phyloP scores from a whole-genome alignment of 768 basidiomycete species.

The Nidula microcarpa region DNA sequence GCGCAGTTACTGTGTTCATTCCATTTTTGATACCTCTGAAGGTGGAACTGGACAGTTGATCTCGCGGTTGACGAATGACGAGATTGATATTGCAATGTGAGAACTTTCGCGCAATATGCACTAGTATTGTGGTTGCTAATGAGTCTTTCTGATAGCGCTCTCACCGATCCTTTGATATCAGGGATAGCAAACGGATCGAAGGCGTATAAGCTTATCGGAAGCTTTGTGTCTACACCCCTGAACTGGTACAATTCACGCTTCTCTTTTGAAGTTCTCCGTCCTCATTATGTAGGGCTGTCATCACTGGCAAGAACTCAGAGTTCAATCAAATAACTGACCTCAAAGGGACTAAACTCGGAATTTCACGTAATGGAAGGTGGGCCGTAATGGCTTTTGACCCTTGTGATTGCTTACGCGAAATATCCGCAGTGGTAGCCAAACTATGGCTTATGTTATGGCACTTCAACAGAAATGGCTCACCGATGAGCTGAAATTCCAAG shows the following conservation, averaged over 20 bases:
- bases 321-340: conserved; percentile 74
- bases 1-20: conserved; percentile 1
- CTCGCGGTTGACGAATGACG: conserved; percentile 64
- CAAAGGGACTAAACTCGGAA: conserved; percentile 80
- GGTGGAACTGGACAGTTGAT: conserved; percentile 88
- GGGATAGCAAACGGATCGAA: conserved; percentile 88
- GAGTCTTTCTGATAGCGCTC: conserved; percentile 46
- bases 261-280: background rate
- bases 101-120: conserved; percentile 10
- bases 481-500: conserved; percentile 64
- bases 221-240: conserved; percentile 85
- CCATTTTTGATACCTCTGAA: conserved; percentile 20
- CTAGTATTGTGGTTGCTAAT: background rate
- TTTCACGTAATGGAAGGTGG: conserved; percentile 86
- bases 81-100: conserved; percentile 83
- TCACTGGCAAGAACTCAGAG: conserved; percentile 72
- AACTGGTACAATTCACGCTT: conserved; percentile 57
- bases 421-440: conserved; percentile 75
- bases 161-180: conserved; percentile 89
- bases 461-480: conserved; percentile 80
- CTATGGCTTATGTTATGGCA: conserved; percentile 96
- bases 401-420: background rate
- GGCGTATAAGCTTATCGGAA: conserved; percentile 89
- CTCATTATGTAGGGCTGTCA: conserved; percentile 70
- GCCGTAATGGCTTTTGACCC: conserved; percentile 1